phyloP scores from a whole-genome alignment of 768 basidiomycete species.

The Pisolithus microcarpus region DNA sequence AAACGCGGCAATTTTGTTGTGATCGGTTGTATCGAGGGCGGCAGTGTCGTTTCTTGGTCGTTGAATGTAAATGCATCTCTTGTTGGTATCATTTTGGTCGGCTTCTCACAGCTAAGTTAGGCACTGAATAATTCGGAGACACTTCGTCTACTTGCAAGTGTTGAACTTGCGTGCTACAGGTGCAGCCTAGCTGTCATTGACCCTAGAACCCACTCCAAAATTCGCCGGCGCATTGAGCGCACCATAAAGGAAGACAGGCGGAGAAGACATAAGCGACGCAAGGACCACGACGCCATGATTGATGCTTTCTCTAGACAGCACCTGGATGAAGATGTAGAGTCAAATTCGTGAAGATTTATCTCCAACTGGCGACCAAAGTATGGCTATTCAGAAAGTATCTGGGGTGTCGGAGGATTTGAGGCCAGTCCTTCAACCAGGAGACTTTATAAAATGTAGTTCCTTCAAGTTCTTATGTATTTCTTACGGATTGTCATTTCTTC shows the following conservation, averaged over 20 bases:
- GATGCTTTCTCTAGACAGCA: slow-evolving; percentile 63
- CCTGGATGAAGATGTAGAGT: slow-evolving; percentile 25
- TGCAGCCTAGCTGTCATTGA: slow-evolving; percentile 64
- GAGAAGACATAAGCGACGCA: slow-evolving; percentile 71
- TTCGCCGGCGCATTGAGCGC: slow-evolving; percentile 66
- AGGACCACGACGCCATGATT: slow-evolving; percentile 78
- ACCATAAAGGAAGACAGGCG: slow-evolving; percentile 83
- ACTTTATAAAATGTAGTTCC: background rate
- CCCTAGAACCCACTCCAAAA: slow-evolving; percentile 57
- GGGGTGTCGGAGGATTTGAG: background rate
- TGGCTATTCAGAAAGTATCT: background rate
- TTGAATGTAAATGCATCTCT: slow-evolving; percentile 50
- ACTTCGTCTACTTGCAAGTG: slow-evolving; percentile 71
- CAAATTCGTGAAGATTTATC: slow-evolving; percentile 15
- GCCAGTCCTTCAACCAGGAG: background rate
- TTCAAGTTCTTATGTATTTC: slow-evolving; percentile 13
- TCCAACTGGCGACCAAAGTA: slow-evolving; percentile 2
- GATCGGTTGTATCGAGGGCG: slow-evolving; percentile 68
- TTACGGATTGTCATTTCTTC: slow-evolving; percentile 15
- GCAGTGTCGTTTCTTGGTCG: slow-evolving; percentile 77
- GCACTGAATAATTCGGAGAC: slow-evolving; percentile 81
- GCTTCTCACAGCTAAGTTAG: slow-evolving; percentile 29
- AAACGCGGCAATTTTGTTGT: slow-evolving; percentile 86
- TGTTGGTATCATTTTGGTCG: slow-evolving; percentile 2
- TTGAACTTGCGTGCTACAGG: slow-evolving; percentile 77